Base-by-base conservation (phyloP, 257 asterid species). In the Marsdenia floribunda region DNA sequence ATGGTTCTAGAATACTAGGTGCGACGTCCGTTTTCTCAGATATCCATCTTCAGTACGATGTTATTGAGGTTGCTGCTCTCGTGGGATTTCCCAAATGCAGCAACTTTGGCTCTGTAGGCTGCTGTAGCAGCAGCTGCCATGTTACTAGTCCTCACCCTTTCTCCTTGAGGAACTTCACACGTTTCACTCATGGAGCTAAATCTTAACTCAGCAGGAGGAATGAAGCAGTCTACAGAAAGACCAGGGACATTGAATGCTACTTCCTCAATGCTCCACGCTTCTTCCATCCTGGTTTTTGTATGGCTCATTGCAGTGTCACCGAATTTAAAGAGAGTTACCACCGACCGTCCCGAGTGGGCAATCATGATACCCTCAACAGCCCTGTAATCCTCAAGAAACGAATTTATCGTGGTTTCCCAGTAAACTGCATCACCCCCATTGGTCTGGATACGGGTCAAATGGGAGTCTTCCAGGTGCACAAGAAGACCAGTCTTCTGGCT, bases 401-500 rank as follows among this genome's bases (percentile, higher is more conserved):
- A 91, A 70, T 84, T 86, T 74, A 89, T 91, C 6, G 96, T 86
- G 0, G 96, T 89, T 80, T 89, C 90, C 96, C 96, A 89, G 71
- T 87, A 89, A 19, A 89, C 91, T 3, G 88, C 86, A n/a, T 85
- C 93, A 3, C 90, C 90, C 21, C 88, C 96, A 53, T 84, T 87
- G 71, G 88, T 78, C 61, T 85, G 95, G 47, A 87, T 89, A 11
- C 93, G 90, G 35, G 95, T 89, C 70, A 90, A 80, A 71, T 88
- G 95, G 38, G 96, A 90, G 86, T 90, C 96, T 59, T 90, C 96
- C 63, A 90, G 64, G 79, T 87, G 93, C 42, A 90, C 87, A 49
- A 90, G 93, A n/a, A 90, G 97, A 5, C 97, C 97, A 0, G 97
- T 87, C 74, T 83, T 89, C 80, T 90, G 97, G 89, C 93, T 90